Base-by-base conservation (phyloP, 805 yeast species). In the Saccharomycopsis amapae region DNA sequence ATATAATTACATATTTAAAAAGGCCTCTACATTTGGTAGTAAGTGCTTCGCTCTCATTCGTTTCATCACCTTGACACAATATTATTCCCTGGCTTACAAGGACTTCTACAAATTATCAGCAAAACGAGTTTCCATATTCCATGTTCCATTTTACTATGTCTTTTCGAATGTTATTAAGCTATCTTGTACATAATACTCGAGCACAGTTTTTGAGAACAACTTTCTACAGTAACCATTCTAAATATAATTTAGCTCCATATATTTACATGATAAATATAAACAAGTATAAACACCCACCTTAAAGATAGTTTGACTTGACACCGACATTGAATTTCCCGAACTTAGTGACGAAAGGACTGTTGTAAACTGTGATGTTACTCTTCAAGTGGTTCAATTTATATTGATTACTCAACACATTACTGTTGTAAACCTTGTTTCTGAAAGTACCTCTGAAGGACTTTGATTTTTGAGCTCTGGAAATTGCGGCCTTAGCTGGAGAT, bases 401-500 rank as follows among this genome's bases (percentile, higher is more conserved):
- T 23, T 33, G 42, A 37, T 39, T 45, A n/a, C 46, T 41, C 35
- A 48, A 41, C 22, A 45, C 31, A 25, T 48, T 48, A 19, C 34
- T 47, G 25, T 33, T 22, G 36, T 34, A 48, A 22, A 44, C 39
- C 36, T 48, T 48, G 32, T 48, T 48, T 20, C 46, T 37, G 40
- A 48, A 48, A 22, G 52, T 48, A 38, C 52, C 52, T 31, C 32
- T 40, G 15, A 38, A 40, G 4, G 41, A n/a, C 22, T 41, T 45
- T 19, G 23, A 24, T 30, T 41, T 44, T 33, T 44, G 40, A 23
- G 52, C 41, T 32, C 52, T 36, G 15, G 49, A 40, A 41, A 45
- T 45, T 19, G 52, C 49, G 5, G 52, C 42, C 25, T 38, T 35
- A 9, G 15, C 30, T 22, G 34, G 35, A 31, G 49, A 42, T 40